These are phyloP conservation scores for Gaillardinia entomophila DNA, from an alignment of 805 yeast genomes.

Conservation along the genomic window DNA sequence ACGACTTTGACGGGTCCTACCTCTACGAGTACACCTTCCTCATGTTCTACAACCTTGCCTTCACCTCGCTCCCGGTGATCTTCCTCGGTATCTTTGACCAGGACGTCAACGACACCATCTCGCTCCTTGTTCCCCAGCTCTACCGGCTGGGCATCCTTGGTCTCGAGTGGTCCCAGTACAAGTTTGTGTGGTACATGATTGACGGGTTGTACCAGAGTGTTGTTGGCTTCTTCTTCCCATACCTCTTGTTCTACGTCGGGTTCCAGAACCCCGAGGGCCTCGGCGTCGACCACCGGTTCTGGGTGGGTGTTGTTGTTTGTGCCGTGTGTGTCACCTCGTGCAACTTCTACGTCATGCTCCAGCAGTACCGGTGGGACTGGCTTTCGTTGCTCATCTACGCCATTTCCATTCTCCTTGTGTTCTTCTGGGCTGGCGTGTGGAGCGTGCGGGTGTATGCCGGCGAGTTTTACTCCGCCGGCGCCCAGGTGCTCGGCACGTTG, in stretches of 20 bases:
- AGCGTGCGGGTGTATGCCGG: slow-evolving; percentile 45
- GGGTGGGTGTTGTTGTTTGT: slow-evolving; percentile 62
- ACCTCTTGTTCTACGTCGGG: slow-evolving; percentile 41
- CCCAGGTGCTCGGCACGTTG: slow-evolving; percentile 54
- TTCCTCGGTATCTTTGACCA: slow-evolving; percentile 70
- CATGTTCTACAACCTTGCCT: slow-evolving; percentile 75
- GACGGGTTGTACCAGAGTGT: slow-evolving; percentile 74
- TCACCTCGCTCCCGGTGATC: slow-evolving; percentile 75
- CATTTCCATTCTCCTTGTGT: slow-evolving; percentile 53
- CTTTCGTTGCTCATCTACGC: slow-evolving; percentile 46
- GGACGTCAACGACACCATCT: slow-evolving; percentile 62
- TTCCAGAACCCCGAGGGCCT: slow-evolving; percentile 49
- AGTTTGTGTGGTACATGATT: slow-evolving; percentile 55
- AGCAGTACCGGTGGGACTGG: slow-evolving; percentile 79
- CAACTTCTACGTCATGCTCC: slow-evolving; percentile 59
- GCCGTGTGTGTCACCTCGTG: slow-evolving; percentile 59
- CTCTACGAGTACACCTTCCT: slow-evolving; percentile 72
- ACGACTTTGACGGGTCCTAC: slow-evolving; percentile 69
- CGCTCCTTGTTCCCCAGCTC: slow-evolving; percentile 64
- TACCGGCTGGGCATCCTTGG: slow-evolving; percentile 65
- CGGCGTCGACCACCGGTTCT: slow-evolving; percentile 58
- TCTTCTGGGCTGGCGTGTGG: slow-evolving; percentile 81
- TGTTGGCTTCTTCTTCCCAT: slow-evolving; percentile 64
- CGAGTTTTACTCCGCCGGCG: slow-evolving; percentile 62
- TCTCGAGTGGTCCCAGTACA: slow-evolving; percentile 53